Evolutionary conservation across 257 asterid species (phyloP).

Genomic region (Plantago elongata): DNA sequence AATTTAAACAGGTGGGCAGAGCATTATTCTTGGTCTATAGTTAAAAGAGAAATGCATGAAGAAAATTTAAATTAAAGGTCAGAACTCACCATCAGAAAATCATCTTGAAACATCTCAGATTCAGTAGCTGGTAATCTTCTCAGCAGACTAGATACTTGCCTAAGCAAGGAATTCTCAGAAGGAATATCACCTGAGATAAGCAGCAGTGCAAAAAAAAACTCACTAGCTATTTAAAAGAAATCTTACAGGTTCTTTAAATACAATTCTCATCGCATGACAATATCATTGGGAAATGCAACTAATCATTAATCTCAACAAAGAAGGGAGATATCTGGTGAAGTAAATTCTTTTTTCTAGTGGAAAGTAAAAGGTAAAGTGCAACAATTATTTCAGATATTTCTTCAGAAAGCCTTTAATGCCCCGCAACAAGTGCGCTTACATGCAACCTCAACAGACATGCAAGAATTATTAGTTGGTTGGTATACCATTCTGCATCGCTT

Average conservation of each 20-base stretch:
- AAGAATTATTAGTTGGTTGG: background rate
- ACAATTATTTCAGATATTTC: background rate
- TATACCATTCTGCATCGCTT: slow-evolving; percentile 87
- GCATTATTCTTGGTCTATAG: background rate
- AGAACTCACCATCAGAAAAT: slow-evolving; percentile 83
- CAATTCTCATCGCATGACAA: slow-evolving; percentile 4
- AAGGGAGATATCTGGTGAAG: slow-evolving; percentile 4
- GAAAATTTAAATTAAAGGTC: slow-evolving; percentile 1
- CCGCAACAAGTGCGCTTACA: background rate
- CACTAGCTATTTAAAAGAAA: slow-evolving; percentile 5
- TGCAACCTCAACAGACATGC: background rate
- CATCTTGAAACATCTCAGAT: slow-evolving; percentile 81
- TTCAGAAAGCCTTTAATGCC: background rate
- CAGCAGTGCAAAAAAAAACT: slow-evolving; percentile 22
- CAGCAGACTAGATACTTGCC: slow-evolving; percentile 92
- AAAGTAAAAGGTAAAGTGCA: background rate
- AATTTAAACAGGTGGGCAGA: slow-evolving; percentile 3
- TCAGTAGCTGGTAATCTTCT: slow-evolving; percentile 93
- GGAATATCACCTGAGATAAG: slow-evolving; percentile 71
- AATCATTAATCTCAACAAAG: background rate
- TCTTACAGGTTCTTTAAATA: slow-evolving; percentile 2
- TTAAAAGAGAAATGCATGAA: background rate
- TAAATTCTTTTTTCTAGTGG: slow-evolving; percentile 4
- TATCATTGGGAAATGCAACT: too few relatives aligned
- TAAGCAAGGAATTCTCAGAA: slow-evolving; percentile 67